Evolutionary conservation across 2,329 filamentous ascomycete species (phyloP).

Genomic region (Paecilomyces sp.): DNA sequence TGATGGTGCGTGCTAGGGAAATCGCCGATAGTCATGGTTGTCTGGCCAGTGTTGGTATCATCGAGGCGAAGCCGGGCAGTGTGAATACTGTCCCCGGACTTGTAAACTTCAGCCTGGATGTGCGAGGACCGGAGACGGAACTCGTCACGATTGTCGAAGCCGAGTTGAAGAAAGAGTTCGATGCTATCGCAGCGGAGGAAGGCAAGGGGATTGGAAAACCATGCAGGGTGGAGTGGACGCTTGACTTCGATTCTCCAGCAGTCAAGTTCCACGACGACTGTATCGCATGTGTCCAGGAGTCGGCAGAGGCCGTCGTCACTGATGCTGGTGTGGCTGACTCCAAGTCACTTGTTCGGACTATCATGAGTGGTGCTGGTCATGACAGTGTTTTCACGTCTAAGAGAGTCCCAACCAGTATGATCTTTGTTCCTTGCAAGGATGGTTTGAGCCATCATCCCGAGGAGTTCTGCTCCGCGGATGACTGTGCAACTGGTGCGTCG

Average conservation of each 20-base stretch:
- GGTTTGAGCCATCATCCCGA: slow-evolving; percentile 59
- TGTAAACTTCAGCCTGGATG: slow-evolving; percentile 62
- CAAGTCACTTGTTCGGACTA: slow-evolving; percentile 41
- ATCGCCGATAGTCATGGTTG: slow-evolving; percentile 54
- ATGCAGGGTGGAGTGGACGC: slow-evolving; percentile 50
- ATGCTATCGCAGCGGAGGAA: slow-evolving; percentile 51
- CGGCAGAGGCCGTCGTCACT: slow-evolving; percentile 52
- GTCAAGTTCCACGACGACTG: slow-evolving; percentile 62
- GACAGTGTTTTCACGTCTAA: slow-evolving; percentile 57
- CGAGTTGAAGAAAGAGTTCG: slow-evolving; percentile 52
- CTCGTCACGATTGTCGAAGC: slow-evolving; percentile 53
- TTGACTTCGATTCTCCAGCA: slow-evolving; percentile 55
- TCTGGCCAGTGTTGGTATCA: slow-evolving; percentile 63
- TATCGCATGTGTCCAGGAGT: slow-evolving; percentile 56
- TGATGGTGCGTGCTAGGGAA: slow-evolving; percentile 60
- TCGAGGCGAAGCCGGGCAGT: slow-evolving; percentile 59
- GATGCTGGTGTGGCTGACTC: slow-evolving; percentile 33
- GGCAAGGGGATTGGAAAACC: slow-evolving; percentile 46
- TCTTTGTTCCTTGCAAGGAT: slow-evolving; percentile 58
- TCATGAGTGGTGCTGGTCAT: slow-evolving; percentile 60
- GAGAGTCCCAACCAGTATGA: slow-evolving; percentile 57
- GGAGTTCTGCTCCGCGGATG: slow-evolving; percentile 54
- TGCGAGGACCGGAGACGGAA: slow-evolving; percentile 49
- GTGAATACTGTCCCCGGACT: slow-evolving; percentile 67
- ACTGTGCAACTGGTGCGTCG: slow-evolving; percentile 44